Evolutionary conservation across 257 asterid genomes (phyloP), one percentile per base, ranked within the genome.

Genomic region (Salvia hispanica): DNA sequence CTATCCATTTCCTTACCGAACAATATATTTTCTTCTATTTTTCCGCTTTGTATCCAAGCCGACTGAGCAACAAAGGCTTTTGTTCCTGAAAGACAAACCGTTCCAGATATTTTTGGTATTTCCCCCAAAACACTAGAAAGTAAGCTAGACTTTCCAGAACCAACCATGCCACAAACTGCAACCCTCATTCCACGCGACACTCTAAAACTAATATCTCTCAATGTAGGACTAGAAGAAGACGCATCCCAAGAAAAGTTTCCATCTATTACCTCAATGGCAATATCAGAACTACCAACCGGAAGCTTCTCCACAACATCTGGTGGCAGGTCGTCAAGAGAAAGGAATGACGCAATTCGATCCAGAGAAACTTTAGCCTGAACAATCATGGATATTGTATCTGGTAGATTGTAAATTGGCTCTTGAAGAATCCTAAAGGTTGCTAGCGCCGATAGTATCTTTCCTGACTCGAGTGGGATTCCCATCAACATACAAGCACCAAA

Each of bases 311-410:
- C 71, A 2, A 74, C 78, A 78, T 90, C 83, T 4, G 76, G 66
- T 36, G 73, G 84, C 37, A 90, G 79, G 74, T 93, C 98, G 13
- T 83, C 90, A n/a, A 86, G 92, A 46, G 95, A 87, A 52, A 93
- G 94, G 72, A 88, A 90, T 0, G 92, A 74, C 0, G 98, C 85
- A 21, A 93, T 86, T 67, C 97, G 87, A 67, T 88, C 97, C 10
- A 90, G 95, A 6, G 98, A 93, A 21, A 93, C 98, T 82, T 93
- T 93, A 37, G 95, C 83, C 81, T 93, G 98, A 80, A 86, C 83
- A 34, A 86, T 81, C 96, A 85, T 82, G 56, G 98, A 77, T 72
- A 93, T 85, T 11, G 93, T 79, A 18, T 90, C 97, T 1, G 98
- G 96, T 44, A 90, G 92, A 75, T 7, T 78, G 71, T 86, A 90